Evolutionary conservation across 1,139 yeast genomes (phyloP).

Genomic region (Entelexis paramagnoliae): DNA sequence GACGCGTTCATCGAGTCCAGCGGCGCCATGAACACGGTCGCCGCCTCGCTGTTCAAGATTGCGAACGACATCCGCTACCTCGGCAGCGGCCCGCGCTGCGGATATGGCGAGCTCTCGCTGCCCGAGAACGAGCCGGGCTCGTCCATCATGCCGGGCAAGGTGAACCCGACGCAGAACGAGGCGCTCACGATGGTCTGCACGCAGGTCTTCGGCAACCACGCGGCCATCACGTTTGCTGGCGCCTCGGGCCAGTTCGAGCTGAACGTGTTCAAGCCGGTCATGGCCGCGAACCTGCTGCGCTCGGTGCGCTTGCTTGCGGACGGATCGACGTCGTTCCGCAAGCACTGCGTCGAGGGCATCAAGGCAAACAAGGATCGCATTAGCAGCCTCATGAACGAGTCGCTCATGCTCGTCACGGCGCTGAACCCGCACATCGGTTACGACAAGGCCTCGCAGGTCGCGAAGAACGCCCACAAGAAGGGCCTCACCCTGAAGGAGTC

Average conservation of each 20-base stretch:
- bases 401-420: conserved; percentile 96
- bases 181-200: conserved; percentile 97
- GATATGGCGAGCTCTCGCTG: conserved; percentile 87
- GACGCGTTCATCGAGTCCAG: conserved; percentile 96
- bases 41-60: conserved; percentile 84
- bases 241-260: conserved; percentile 98
- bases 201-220: conserved; percentile 94
- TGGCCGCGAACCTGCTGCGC: conserved; percentile 80
- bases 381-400: conserved; percentile 77
- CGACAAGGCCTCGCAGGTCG: conserved; percentile 93
- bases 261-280: conserved; percentile 93
- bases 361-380: conserved; percentile 81
- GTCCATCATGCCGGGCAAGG: conserved; percentile 98
- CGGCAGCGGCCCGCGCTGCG: conserved; percentile 99
- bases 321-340: conserved; percentile 79
- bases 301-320: conserved; percentile 85
- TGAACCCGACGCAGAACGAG: conserved; percentile 97
- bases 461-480: conserved; percentile 97
- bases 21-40: conserved; percentile 93
- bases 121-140: conserved; percentile 99
- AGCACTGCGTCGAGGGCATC: conserved; percentile 91
- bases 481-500: conserved; percentile 91
- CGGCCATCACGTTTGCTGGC: conserved; percentile 92
- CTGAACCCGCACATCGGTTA: conserved; percentile 98
- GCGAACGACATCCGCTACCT: conserved; percentile 96